Evolutionary conservation across 306 rosid genomes (phyloP), one percentile per base, ranked within the genome.

Genomic region (Elaeagnus macrophylla): DNA sequence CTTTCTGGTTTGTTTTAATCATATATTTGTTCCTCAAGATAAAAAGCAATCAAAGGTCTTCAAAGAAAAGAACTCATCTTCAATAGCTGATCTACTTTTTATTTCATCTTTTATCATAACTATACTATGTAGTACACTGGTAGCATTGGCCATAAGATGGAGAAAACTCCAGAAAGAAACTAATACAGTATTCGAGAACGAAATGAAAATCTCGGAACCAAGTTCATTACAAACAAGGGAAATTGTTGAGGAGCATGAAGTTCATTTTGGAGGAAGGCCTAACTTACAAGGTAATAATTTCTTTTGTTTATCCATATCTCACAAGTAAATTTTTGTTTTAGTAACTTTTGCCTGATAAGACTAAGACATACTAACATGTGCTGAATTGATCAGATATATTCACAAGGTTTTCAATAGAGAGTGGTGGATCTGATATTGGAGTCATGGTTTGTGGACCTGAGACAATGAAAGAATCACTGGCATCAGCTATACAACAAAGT

Each of bases 361-460:
- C 7, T 7, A 35, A 10, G 10, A 59, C 32, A n/a, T 5, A 10
- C 39, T 55, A 56, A 50, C 25, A 17, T 8, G 37, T 38, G 35
- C 32, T 57, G 54, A 67, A 64, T 68, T 59, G 65, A 59, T 59
- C 84, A 86, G 84, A 86, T 70, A 75, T 86, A 51, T 74, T 80
- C 59, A 68, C 54, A 39, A 53, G 74, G 59, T 62, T 86, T 62
- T 37, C 54, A 37, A 72, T 54, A 20, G 95, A 75, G 65, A 79
- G 12, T 11, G 56, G 75, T 53, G 85, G 78, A 56, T 61, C 81
- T 2, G 61, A 75, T 53, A 48, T 77, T 52, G 95, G 95, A 57
- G 84, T 87, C 9, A 39, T 91, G 76, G 91, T 83, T 38, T 71
- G 94, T 53, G 99, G 99, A 58, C 94, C 94, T 1, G 89, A 82